Base-by-base conservation (phyloP, 805 yeast species). In the Lipomyces oligophaga region DNA sequence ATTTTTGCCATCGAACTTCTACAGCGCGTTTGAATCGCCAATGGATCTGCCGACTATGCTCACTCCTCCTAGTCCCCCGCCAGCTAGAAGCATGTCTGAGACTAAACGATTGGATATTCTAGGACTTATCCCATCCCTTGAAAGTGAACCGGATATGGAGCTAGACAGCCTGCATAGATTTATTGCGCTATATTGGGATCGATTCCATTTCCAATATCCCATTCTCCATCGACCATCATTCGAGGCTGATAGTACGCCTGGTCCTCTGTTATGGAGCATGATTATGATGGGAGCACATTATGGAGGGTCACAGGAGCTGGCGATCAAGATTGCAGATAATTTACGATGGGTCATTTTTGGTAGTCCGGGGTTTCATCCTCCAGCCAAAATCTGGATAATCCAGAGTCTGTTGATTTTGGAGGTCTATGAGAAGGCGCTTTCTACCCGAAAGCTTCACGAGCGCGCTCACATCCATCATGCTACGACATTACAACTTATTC, bases 381-480 rank as follows among this genome's bases (percentile, higher is more conserved):
- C 96, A 0, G 82, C 88, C 0, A 73, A 73, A 53, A 68, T 83
- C 5, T 85, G 88, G 82, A 77, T 86, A 10, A 70, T 87, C 39
- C 96, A 87, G 63, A 73, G 85, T 56, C 69, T 86, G 51, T 63
- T 83, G 49, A 61, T 87, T 54, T 62, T 87, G 20, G 95, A 86
- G 60, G 80, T 80, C 67, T 81, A 78, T 60, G 96, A 86, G 62
- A 84, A 86, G 67, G 75, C 82, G 48, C 80, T 83, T 57, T 71
- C 86, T 0, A 75, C 77, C 38, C 68, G 96, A 57, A 67, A 68
- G 34, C 64, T 84, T 57, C 96, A 86, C 62, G 96, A 87, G 65
- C 66, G 96, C 39, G 84, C 85, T 0, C 90, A 83, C 63, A 68
- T 87, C 18, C 95, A 87, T 61, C 96, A 87, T 63, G 95, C 93